A percentile compares a stretch with the other conserved stretches of the same genome.
Evolutionary conservation across 441 rosid genomes (phyloP).

Genomic region (Pelargonium australe): DNA sequence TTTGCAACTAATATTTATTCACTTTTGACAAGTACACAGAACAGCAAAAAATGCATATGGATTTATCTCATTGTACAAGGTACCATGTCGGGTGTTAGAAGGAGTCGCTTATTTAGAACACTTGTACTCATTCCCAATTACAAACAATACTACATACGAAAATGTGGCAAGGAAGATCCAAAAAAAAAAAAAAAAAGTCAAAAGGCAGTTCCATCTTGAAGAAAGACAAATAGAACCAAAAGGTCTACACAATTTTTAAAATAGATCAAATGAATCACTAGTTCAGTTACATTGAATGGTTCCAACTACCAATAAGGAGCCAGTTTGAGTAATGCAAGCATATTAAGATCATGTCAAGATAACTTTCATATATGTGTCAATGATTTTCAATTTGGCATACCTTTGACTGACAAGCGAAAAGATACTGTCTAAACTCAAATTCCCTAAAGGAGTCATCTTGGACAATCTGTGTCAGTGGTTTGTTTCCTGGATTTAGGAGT

Average conservation of each 20-base stretch:
- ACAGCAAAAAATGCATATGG: no score
- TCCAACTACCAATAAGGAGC: background rate
- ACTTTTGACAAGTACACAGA: no score
- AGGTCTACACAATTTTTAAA: background rate
- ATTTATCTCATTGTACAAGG: no score
- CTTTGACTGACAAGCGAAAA: constrained; percentile 91
- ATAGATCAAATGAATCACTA: background rate
- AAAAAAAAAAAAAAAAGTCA: no score
- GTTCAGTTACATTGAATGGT: background rate
- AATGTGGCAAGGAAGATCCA: no score
- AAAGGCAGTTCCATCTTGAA: background rate
- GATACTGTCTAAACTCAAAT: constrained; percentile 93
- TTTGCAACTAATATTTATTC: no score
- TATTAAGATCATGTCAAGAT: background rate
- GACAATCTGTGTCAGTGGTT: constrained; percentile 69
- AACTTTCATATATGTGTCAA: background rate
- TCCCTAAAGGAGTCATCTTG: constrained; percentile 95
- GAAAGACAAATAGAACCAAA: background rate
- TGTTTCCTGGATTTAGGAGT: constrained; percentile 67
- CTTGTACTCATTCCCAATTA: no score
- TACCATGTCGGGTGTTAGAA: no score
- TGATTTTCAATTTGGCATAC: constrained; percentile 30
- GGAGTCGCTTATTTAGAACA: no score
- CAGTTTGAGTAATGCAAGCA: background rate
- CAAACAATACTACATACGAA: no score